Evolutionary conservation across 805 yeast genomes (phyloP), one percentile per base, ranked within the genome.

Genomic region (Sugiyamaella smithiae): DNA sequence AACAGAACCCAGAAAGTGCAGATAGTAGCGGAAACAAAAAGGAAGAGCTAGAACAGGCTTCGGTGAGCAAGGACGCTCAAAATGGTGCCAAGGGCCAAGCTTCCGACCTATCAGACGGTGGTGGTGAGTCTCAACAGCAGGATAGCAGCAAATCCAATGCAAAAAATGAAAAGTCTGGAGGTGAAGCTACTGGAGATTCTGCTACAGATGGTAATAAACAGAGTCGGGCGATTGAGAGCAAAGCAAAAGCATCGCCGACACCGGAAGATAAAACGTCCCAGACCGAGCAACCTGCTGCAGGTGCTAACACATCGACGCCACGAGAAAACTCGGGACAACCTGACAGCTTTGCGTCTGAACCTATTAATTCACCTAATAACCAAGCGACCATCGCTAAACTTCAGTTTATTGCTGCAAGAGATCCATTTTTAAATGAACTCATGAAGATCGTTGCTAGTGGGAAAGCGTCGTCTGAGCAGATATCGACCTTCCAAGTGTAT

Each of bases 401-500:
- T 60, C 90, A 90, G 60, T 73, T 84, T 0, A 81, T 91, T 67
- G 97, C 97, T 0, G 76, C 84, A 35, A 72, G 74, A 3, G 95
- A 89, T 59, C 74, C 80, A 0, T 74, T 81, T 3, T 67, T 91
- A 43, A 84, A 81, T 54, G 67, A 75, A 0, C 68, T 91, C 45
- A 89, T 91, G 97, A 81, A 83, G 53, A 77, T 75, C 4, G 97
- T 91, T 1, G 97, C 98, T 0, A 77, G 84, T 48, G 96, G 96
- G 3, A 74, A 72, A 20, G 96, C 97, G 0, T 65, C 81, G 0
- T 76, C 79, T 4, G 81, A 76, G 5, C 91, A 88, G 63, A 84
- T 91, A 14, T 70, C 78, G 20, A 81, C 79, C 40, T 91, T 91
- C 64, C 96, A 90, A 64, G 81, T 77, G 17, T 86, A 85, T 58